Base-by-base conservation (phyloP, 1,284 basidiomycete species). In the Spongiforma sp. region DNA sequence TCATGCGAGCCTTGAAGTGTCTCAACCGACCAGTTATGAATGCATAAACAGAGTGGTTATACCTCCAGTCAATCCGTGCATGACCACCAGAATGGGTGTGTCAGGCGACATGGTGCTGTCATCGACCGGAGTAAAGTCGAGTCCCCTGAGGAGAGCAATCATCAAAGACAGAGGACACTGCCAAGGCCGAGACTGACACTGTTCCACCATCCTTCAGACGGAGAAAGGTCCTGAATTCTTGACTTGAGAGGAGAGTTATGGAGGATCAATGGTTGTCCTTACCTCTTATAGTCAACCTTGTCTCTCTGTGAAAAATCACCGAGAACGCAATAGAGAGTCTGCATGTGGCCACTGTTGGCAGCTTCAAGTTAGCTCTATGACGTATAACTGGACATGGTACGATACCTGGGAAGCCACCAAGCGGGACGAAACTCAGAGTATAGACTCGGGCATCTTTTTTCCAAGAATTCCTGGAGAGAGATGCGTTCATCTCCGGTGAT, bases 21-120 rank as follows among this genome's bases (percentile, higher is more conserved):
- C 34, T 74, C 52, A 72, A 33, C 32, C 32, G 39, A 67, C 37
- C 32, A 43, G 33, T 39, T 50, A 33, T 39, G 24, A 37, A 36
- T 57, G 57, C 28, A 24, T 59, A 36, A 59, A 53, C n/a, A n/a
- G n/a, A n/a, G 28, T 60, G 34, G 59, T 26, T n/a, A 48, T 69
- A 89, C 91, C 95, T 74, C 95, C 95, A 10, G 94, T 94, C 55
- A 97, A 80, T 24, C 95, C 95, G 72, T 98, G 96, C 66, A 90
- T 81, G 14, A 95, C 90, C 15, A 96, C 87, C 58, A 98, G 81
- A 50, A 96, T 89, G 5, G 96, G 95, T 3, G 91, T 85, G 65
- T 90, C 86, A 28, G 87, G 82, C 33, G 80, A 77, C 14, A 92
- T 73, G 17, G 80, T 75, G 28, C 81, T 78, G 62, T 86, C 82